These are phyloP conservation scores for Fusarium pilosicola DNA, from an alignment of 2,329 filamentous ascomycete species.

Conservation along the genomic window DNA sequence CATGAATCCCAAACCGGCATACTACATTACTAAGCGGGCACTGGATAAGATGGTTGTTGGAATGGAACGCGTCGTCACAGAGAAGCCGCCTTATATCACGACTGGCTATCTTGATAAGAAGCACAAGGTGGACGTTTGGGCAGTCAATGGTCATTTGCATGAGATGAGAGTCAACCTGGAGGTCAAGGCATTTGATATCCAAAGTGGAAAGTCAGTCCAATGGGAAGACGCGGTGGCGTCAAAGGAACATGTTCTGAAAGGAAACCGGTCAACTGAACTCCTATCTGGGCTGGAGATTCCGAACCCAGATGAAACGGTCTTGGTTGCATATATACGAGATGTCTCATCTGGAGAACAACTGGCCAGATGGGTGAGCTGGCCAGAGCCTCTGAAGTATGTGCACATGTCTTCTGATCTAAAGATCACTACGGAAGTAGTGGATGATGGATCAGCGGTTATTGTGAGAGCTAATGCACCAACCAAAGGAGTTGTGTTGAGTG, in stretches of 20 bases:
- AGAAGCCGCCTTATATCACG: constrained; percentile 4
- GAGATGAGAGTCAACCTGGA: background rate
- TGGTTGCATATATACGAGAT: background rate
- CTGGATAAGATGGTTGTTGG: background rate
- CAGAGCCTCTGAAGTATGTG: background rate
- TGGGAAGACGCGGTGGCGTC: rapidly evolving
- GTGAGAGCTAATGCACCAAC: background rate
- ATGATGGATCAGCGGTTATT: background rate
- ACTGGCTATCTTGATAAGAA: constrained; percentile 1
- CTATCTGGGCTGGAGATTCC: background rate
- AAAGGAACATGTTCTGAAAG: background rate
- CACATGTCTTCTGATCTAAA: background rate
- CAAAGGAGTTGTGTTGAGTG: background rate
- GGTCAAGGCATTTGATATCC: background rate
- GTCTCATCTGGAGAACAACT: background rate
- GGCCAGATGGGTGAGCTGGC: constrained; percentile 8
- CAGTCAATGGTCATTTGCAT: background rate
- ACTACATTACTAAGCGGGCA: background rate
- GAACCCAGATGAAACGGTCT: background rate
- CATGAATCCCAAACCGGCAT: background rate
- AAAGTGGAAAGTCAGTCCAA: background rate
- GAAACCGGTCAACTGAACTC: background rate
- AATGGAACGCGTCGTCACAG: background rate
- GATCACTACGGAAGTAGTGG: rapidly evolving
- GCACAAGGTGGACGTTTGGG: background rate